These are phyloP conservation scores for Bothriochloa decipiens DNA, from an alignment of 176 grass and related monocot genomes.

Conservation along the genomic window DNA sequence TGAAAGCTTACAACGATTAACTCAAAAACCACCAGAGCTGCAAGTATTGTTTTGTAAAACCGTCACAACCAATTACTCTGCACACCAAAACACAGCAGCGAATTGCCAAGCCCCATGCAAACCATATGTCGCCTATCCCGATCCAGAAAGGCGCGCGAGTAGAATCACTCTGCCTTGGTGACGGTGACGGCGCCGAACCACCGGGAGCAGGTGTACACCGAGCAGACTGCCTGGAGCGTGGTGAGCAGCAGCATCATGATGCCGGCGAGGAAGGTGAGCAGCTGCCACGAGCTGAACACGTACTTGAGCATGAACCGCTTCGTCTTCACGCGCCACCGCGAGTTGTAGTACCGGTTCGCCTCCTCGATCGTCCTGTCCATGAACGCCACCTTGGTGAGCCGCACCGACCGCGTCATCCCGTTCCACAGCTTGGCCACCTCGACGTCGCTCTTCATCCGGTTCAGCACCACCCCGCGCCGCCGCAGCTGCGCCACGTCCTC, in stretches of 20 bases:
- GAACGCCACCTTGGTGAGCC: conserved; percentile 70
- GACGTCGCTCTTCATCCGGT: conserved; percentile 83
- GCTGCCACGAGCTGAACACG: conserved; percentile 89
- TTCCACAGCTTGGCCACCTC: conserved; percentile 76
- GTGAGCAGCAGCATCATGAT: conserved; percentile 76
- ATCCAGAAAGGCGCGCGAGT: neutral
- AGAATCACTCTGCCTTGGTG: neutral
- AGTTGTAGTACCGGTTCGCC: conserved; percentile 69
- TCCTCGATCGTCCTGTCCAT: conserved; percentile 70
- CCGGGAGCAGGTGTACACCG: conserved; percentile 79
- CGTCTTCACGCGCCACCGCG: conserved; percentile 73
- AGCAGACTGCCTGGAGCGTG: conserved; percentile 82
- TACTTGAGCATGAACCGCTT: conserved; percentile 83
- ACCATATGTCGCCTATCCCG: neutral
- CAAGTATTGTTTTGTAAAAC: neutral
- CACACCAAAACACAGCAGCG: neutral
- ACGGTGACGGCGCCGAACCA: conserved; percentile 74
- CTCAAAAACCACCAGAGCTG: neutral
- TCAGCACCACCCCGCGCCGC: conserved; percentile 60
- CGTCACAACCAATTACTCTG: neutral
- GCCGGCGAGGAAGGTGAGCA: conserved; percentile 83
- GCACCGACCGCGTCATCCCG: conserved; percentile 68
- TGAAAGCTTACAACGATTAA: neutral
- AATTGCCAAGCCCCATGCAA: neutral
- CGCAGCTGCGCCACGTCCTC: conserved; percentile 74